phyloP scores from a whole-genome alignment of 2,329 filamentous ascomycete species.

The Dendrostoma leiphaemia region DNA sequence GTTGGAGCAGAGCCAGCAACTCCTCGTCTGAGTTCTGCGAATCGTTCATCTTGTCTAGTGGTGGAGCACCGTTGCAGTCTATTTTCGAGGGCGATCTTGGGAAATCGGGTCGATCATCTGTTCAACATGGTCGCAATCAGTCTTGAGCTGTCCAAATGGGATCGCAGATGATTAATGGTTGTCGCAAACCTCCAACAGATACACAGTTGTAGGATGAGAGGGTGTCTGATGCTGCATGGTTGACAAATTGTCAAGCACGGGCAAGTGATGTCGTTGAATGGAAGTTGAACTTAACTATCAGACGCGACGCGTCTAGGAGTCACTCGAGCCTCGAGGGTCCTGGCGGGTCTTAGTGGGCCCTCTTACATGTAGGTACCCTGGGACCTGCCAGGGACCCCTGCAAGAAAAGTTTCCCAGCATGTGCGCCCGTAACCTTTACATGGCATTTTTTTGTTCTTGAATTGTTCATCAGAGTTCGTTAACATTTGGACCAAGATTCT shows the following conservation, averaged over 20 bases:
- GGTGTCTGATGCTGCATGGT: not conserved
- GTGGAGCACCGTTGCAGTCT: not conserved
- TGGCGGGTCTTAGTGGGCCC: not conserved
- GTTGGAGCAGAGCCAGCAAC: constrained; percentile 16
- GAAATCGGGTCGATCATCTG: constrained; percentile 2
- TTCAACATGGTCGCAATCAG: constrained; percentile 7
- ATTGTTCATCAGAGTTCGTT: too few relatives aligned
- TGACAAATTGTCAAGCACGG: not conserved
- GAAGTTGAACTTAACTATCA: not conserved
- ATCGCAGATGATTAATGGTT: not conserved
- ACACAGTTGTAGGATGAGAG: not conserved
- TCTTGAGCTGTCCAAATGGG: not conserved
- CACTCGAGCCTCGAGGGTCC: not conserved
- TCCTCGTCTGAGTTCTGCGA: constrained; percentile 13
- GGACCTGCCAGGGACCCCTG: not conserved
- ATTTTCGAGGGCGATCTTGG: not conserved
- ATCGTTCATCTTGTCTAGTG: constrained; percentile 6
- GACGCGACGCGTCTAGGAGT: not conserved
- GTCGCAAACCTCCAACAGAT: constrained; percentile 2
- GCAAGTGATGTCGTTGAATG: not conserved
- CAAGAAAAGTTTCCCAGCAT: constrained; percentile 1
- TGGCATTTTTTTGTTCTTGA: not conserved
- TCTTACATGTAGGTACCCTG: not conserved
- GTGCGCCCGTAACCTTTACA: not conserved
- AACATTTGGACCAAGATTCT: too few relatives aligned